Conservation (phyloP, 139 green algal species). For the Zygnema circumcarinatum region DNA sequence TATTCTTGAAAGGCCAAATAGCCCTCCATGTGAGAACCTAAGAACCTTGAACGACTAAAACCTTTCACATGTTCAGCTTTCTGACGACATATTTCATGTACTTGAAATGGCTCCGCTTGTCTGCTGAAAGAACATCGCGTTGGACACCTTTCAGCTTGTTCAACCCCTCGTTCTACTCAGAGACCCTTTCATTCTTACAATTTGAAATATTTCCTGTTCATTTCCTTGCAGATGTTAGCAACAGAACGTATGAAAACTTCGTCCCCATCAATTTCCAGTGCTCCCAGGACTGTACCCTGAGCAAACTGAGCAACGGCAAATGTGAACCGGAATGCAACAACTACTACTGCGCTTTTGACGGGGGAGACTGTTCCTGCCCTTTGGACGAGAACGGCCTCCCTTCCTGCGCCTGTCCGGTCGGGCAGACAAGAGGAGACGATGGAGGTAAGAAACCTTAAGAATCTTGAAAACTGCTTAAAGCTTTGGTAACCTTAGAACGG, state of each 20-base stretch:
- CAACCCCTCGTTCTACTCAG: not conserved
- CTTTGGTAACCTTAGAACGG: no score
- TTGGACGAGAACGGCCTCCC: not conserved
- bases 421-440: conserved; percentile 20
- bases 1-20: not conserved
- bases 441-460: no score
- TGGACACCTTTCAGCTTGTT: no score
- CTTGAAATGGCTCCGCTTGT: not conserved
- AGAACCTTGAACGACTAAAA: no score
- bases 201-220: not conserved
- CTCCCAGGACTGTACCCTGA: not conserved
- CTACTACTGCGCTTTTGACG: conserved; percentile 24
- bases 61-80: no score
- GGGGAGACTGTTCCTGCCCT: conserved; percentile 37
- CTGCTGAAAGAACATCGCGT: not conserved
- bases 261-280: not conserved
- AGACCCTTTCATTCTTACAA: not conserved
- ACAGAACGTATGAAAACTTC: not conserved
- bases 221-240: not conserved
- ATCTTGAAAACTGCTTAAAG: no score
- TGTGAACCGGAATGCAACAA: conserved; percentile 39
- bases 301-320: conserved; percentile 14
- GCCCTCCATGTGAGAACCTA: not conserved
- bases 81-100: not conserved
- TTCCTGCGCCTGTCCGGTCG: conserved; percentile 25